These are phyloP conservation scores for Alternaria incomplexa DNA, from an alignment of 2,329 filamentous ascomycete genomes.

Conservation along the genomic window DNA sequence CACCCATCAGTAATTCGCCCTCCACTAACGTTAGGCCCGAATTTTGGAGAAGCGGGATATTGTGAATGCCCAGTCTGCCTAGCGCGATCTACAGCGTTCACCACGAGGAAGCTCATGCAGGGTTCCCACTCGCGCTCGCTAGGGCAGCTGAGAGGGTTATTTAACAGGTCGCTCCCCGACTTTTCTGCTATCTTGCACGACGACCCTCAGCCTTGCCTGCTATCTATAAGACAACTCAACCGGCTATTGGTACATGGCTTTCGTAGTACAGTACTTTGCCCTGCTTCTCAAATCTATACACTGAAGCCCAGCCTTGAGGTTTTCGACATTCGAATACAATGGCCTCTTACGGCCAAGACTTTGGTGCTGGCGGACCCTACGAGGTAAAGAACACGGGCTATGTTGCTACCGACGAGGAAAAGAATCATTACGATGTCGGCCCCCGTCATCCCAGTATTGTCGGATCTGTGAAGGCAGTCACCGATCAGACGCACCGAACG, in stretches of 20 bases:
- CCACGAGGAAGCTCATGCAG: conserved; percentile 15
- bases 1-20: conserved; percentile 11
- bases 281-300: conserved; percentile 44
- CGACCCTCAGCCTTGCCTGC: conserved; percentile 6
- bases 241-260: conserved; percentile 38
- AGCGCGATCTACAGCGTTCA: conserved; percentile 15
- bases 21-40: conserved; percentile 4
- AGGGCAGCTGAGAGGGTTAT: conserved; percentile 29
- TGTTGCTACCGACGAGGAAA: conserved; percentile 34
- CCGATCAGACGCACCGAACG: conserved; percentile 52
- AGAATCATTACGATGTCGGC: conserved; percentile 29
- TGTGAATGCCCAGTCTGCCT: conserved; percentile 15
- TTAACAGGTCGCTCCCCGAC: conserved; percentile 22
- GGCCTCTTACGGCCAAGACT: conserved; percentile 45
- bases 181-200: conserved; percentile 12
- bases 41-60: conserved; percentile 6
- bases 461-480: conserved; percentile 36
- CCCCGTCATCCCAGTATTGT: conserved; percentile 32
- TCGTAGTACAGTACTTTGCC: conserved; percentile 40
- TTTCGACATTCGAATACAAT: conserved; percentile 24
- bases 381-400: conserved; percentile 19
- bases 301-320: conserved; percentile 19
- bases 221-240: conserved; percentile 8
- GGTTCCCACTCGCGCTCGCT: conserved; percentile 21
- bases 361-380: conserved; percentile 20